Conservation (phyloP, 306 rosid species). For the Pyrus bretschneideri region DNA sequence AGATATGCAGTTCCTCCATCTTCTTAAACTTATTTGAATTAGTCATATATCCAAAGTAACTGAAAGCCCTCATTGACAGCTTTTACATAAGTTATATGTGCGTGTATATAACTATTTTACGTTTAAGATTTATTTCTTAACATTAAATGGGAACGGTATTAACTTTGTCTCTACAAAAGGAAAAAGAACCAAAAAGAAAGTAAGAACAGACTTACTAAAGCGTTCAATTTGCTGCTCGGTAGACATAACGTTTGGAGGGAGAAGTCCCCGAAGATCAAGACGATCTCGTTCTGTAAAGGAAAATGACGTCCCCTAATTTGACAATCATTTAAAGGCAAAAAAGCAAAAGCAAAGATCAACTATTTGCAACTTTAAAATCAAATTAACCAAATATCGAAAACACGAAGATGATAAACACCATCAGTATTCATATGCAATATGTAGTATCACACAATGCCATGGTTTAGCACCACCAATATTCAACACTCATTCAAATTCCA, state of each 20-base stretch:
- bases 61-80: background rate
- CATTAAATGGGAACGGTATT: background rate
- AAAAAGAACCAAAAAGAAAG: background rate
- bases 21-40: background rate
- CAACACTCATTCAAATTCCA: background rate
- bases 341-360: background rate
- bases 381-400: background rate
- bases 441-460: background rate
- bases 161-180: background rate
- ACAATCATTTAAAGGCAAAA: background rate
- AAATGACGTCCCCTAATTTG: conserved; percentile 88
- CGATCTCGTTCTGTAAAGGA: conserved; percentile 94
- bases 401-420: background rate
- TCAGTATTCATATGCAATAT: background rate
- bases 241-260: conserved; percentile 94
- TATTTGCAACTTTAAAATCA: background rate
- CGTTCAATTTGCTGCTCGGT: conserved; percentile 87
- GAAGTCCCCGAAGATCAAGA: conserved; percentile 96
- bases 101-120: background rate
- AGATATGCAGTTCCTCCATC: background rate
- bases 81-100: background rate
- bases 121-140: background rate
- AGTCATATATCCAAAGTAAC: background rate
- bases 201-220: conserved; percentile 55
- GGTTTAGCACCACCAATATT: background rate